Evolutionary conservation across 2,329 filamentous ascomycete species (phyloP).

Genomic region (Myriangium duriaei): DNA sequence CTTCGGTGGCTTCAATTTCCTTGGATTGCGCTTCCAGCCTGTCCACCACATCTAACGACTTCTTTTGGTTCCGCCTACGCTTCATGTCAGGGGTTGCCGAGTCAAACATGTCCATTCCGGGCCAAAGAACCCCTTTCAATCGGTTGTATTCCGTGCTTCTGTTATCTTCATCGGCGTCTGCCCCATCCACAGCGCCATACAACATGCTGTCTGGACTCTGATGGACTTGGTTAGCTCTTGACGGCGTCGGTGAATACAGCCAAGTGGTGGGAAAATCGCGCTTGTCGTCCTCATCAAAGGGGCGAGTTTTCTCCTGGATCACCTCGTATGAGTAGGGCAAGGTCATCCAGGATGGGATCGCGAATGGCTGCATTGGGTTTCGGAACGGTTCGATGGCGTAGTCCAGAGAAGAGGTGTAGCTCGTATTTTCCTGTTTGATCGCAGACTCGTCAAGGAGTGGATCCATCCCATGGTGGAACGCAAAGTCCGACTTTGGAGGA

Average conservation of each 20-base stretch:
- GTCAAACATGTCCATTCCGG: slow-evolving; percentile 73
- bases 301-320: not conserved
- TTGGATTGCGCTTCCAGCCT: slow-evolving; percentile 53
- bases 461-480: not conserved
- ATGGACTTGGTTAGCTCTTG: not conserved
- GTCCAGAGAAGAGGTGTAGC: not conserved
- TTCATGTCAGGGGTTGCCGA: slow-evolving; percentile 62
- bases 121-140: slow-evolving; percentile 62
- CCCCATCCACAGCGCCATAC: slow-evolving; percentile 18
- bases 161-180: slow-evolving; percentile 23
- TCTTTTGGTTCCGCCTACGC: slow-evolving; percentile 65
- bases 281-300: not conserved
- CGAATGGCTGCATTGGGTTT: not conserved
- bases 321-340: not conserved
- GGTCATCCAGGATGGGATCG: not conserved
- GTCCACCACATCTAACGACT: slow-evolving; percentile 57
- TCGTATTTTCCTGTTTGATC: not conserved
- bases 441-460: slow-evolving; percentile 1
- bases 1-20: slow-evolving; percentile 50
- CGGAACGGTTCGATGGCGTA: not conserved
- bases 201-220: slow-evolving; percentile 13
- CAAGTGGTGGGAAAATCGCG: not conserved
- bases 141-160: slow-evolving; percentile 23
- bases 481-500: not conserved
- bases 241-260: slow-evolving; percentile 1